Percentiles rank a stretch among this genome's conserved stretches.
phyloP scores from a whole-genome alignment of 108 stramenopile genomes.

The Halocafeteria seosinensis region DNA sequence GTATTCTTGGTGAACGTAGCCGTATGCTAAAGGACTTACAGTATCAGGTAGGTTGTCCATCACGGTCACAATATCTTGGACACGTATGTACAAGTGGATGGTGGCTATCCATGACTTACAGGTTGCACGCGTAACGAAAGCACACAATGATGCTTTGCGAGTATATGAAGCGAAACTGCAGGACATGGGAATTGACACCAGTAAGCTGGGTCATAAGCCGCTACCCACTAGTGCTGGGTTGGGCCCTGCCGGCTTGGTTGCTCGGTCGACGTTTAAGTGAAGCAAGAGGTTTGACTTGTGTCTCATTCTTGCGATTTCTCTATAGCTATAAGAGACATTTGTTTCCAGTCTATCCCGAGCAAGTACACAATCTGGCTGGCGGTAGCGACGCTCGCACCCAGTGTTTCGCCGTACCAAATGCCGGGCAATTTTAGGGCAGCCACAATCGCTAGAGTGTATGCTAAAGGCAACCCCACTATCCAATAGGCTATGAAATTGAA shows the following conservation, averaged over 20 bases:
- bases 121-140: slow-evolving; percentile 28
- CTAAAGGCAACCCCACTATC: not conserved
- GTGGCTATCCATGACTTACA: no score
- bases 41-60: no score
- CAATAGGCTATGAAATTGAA: not conserved
- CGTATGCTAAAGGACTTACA: slow-evolving; percentile 20
- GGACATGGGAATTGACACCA: slow-evolving; percentile 27
- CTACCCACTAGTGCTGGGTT: slow-evolving; percentile 16
- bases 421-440: not conserved
- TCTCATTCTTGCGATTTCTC: no score
- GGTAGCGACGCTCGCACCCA: not conserved
- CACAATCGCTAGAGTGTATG: not conserved
- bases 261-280: not conserved
- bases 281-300: no score
- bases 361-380: no score
- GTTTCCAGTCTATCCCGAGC: no score
- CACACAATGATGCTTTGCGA: slow-evolving; percentile 39
- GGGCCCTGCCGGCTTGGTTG: slow-evolving; percentile 34
- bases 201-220: slow-evolving; percentile 24
- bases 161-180: slow-evolving; percentile 24
- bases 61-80: no score
- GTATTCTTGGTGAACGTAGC: slow-evolving; percentile 18
- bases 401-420: not conserved
- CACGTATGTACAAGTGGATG: no score
- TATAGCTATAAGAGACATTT: no score